Conservation (phyloP, 208 protist species). For the Leishmania tarentolae region DNA sequence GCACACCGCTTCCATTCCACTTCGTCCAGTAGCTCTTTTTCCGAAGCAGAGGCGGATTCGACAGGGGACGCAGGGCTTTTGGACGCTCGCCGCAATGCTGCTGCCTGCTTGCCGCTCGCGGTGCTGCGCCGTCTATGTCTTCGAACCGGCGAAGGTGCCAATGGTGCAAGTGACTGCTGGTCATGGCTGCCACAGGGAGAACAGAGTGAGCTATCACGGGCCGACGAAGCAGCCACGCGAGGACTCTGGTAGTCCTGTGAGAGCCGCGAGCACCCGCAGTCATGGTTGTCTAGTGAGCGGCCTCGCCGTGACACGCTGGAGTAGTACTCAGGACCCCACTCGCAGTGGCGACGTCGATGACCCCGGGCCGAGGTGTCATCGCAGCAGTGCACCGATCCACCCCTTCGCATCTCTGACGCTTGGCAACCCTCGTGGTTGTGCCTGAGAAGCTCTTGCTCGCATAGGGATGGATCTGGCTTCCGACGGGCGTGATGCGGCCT, state of each 20-base stretch:
- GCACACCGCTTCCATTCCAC: slow-evolving; percentile 48
- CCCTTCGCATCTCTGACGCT: neutral
- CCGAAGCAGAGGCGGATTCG: slow-evolving; percentile 6
- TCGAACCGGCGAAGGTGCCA: neutral
- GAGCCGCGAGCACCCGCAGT: neutral
- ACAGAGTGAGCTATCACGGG: neutral
- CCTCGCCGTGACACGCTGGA: neutral
- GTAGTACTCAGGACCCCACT: slow-evolving; percentile 16
- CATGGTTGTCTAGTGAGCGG: neutral
- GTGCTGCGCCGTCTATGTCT: neutral
- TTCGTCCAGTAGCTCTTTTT: slow-evolving; percentile 48
- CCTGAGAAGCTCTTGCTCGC: neutral
- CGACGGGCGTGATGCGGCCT: neutral
- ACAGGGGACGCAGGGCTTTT: slow-evolving; percentile 5
- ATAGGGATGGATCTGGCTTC: neutral
- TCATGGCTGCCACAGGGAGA: neutral
- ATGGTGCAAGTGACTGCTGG: neutral
- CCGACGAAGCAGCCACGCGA: neutral
- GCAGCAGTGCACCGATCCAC: neutral
- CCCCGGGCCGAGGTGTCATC: neutral
- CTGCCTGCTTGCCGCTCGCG: neutral
- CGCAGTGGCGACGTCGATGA: neutral
- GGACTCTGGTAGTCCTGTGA: slow-evolving; percentile 5
- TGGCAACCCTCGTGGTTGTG: neutral
- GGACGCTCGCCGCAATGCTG: slow-evolving; percentile 2